Conservation (phyloP, 1,139 yeast species). For the Pichia sp. region DNA sequence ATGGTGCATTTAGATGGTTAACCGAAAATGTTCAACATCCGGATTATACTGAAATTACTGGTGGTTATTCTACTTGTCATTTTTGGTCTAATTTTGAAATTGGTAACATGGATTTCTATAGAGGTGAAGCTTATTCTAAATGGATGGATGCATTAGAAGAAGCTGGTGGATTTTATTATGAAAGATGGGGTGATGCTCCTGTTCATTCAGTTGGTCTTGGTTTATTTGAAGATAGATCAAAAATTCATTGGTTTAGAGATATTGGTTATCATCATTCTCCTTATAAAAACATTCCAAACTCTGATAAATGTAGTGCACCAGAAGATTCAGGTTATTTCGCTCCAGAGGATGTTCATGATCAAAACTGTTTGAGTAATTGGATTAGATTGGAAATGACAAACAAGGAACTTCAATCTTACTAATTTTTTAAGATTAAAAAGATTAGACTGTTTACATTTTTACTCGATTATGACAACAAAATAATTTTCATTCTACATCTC, state of each 20-base stretch:
- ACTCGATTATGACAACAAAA: too few species aligned
- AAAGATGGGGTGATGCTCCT: constrained; percentile 96
- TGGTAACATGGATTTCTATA: constrained; percentile 71
- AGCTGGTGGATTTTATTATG: constrained; percentile 77
- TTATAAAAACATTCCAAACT: constrained; percentile 45
- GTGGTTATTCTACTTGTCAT: constrained; percentile 63
- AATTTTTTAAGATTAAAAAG: neutral
- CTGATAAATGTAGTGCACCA: constrained; percentile 34
- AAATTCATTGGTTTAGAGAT: constrained; percentile 83
- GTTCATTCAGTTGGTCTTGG: constrained; percentile 82
- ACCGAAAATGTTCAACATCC: constrained; percentile 46
- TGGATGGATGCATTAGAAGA: constrained; percentile 63
- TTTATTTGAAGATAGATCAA: constrained; percentile 56
- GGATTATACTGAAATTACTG: constrained; percentile 34
- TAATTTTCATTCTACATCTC: too few species aligned
- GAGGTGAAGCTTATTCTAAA: constrained; percentile 54
- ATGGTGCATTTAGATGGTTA: constrained; percentile 50
- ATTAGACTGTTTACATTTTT: too few species aligned
- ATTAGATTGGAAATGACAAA: constrained; percentile 51
- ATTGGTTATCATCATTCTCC: constrained; percentile 81
- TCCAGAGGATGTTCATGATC: constrained; percentile 43
- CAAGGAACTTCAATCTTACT: constrained; percentile 31
- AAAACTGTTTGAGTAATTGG: constrained; percentile 75
- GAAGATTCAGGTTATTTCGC: constrained; percentile 41
- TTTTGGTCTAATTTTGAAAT: constrained; percentile 95